Base-by-base conservation (phyloP, 1,139 yeast genomes). In the Yarrowia galli region DNA sequence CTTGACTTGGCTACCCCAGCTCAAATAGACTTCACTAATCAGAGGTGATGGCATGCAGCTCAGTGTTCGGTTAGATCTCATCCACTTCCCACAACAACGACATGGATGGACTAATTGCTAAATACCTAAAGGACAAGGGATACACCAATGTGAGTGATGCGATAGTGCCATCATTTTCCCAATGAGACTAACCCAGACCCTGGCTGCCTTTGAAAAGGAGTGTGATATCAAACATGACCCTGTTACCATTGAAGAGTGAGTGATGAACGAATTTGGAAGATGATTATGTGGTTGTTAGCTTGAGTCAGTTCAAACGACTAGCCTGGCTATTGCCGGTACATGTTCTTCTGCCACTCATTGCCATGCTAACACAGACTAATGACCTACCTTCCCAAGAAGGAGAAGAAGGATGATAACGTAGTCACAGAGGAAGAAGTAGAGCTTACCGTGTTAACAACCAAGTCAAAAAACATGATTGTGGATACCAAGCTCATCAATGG, bases 211-310 rank as follows among this genome's bases (percentile, higher is more conserved):
- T 28, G 49, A 42, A 15, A 13, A 28, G 49, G 64, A 58, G 22
- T 58, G 64, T 43, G 64, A 58, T 43, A 58, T 58, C 49, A 42
- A 32, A 42, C 42, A 58, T 42, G 64, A 58, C 16, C 49, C 64
- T 7, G 35, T 58, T 12, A 58, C 64, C 20, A 58, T 58, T 42
- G 64, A 58, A 32, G 64, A 58, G 64, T 58, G 64, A 58, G 64
- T 42, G 20, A 15, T 7, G 16, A 15, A 9, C 38, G 40, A 36
- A 4, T 2, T 6, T 28, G 32, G 18, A 15, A 7, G 8, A 15
- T 8, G 15, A 35, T n/a, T n/a, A n/a, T n/a, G n/a, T n/a, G n/a
- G n/a, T n/a, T n/a, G n/a, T n/a, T n/a, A n/a, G n/a, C n/a, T n/a
- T n/a, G n/a, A n/a, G n/a, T n/a, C n/a, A n/a, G n/a, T n/a, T n/a